Conservation (phyloP, 2,329 filamentous ascomycete species). For the Pseudocercospora vitis region DNA sequence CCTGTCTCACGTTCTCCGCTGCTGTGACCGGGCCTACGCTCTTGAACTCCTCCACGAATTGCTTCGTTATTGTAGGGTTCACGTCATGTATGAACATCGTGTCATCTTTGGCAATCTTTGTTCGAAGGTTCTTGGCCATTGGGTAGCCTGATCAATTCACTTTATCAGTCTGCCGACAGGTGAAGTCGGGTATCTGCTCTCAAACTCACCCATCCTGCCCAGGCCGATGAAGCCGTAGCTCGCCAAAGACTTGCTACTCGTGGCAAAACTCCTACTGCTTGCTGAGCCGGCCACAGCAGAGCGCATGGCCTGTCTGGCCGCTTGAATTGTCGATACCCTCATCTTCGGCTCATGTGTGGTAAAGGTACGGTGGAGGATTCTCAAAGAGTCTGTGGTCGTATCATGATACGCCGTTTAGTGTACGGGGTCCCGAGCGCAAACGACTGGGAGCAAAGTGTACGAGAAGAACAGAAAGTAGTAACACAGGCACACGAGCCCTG, state of each 20-base stretch:
- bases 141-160: conserved; percentile 57
- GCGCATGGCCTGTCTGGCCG: conserved; percentile 24
- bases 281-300: conserved; percentile 25
- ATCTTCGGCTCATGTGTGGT: conserved; percentile 12
- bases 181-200: too few relatives aligned
- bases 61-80: conserved; percentile 56
- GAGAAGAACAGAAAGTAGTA: conserved; percentile 11
- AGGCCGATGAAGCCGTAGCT: conserved; percentile 55
- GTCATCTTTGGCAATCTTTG: conserved; percentile 64
- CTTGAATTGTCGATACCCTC: conserved; percentile 20
- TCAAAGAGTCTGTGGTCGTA: not conserved
- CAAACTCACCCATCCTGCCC: conserved; percentile 50
- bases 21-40: conserved; percentile 50
- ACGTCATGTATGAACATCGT: conserved; percentile 65
- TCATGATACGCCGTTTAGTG: not conserved
- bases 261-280: conserved; percentile 46
- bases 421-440: not conserved
- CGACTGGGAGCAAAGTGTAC: not conserved
- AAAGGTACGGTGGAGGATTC: not conserved
- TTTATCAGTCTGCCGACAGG: not conserved
- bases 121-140: conserved; percentile 70
- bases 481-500: conserved; percentile 9
- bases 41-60: conserved; percentile 56
- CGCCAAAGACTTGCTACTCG: conserved; percentile 42
- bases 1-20: conserved; percentile 59